Conservation (phyloP, 331 rosid genomes). For the Cydonia oblonga region DNA sequence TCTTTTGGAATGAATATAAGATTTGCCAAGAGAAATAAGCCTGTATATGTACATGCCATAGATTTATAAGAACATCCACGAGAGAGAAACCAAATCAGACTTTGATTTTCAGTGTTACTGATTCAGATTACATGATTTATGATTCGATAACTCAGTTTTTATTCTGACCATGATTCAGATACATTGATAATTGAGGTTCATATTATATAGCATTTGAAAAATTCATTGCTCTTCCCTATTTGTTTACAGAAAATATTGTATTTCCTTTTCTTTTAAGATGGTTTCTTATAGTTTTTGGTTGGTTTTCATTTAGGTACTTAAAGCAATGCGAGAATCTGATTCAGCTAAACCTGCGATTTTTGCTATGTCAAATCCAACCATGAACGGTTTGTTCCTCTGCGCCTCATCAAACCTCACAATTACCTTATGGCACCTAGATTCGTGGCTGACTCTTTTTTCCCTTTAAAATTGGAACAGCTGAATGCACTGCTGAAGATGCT, state of each 20-base stretch:
- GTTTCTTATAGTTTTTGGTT: not conserved
- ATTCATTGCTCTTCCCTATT: not conserved
- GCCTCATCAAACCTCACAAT: conserved; percentile 16
- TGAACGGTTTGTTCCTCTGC: conserved; percentile 68
- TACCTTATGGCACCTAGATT: conserved; percentile 16
- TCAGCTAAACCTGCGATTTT: conserved; percentile 92
- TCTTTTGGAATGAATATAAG: not conserved
- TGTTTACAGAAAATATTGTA: not conserved
- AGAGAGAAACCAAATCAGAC: too few relatives aligned
- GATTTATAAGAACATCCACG: too few relatives aligned
- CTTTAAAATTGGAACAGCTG: conserved; percentile 46
- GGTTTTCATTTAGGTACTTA: conserved; percentile 55
- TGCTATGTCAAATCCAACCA: conserved; percentile 98
- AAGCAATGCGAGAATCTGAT: conserved; percentile 88
- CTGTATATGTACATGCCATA: not conserved
- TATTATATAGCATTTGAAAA: not conserved
- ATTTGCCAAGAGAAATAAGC: not conserved
- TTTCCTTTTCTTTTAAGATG: not conserved
- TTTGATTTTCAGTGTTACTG: not conserved
- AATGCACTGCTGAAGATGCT: conserved; percentile 93
- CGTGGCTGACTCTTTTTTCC: not conserved
- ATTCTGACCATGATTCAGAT: not conserved
- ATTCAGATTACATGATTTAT: not conserved
- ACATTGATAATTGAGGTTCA: not conserved
- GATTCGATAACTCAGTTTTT: not conserved